Percentiles rank a stretch among this genome's conserved stretches.
Evolutionary conservation across 768 basidiomycete genomes (phyloP).

Genomic region (Daedaleopsis sinensis): DNA sequence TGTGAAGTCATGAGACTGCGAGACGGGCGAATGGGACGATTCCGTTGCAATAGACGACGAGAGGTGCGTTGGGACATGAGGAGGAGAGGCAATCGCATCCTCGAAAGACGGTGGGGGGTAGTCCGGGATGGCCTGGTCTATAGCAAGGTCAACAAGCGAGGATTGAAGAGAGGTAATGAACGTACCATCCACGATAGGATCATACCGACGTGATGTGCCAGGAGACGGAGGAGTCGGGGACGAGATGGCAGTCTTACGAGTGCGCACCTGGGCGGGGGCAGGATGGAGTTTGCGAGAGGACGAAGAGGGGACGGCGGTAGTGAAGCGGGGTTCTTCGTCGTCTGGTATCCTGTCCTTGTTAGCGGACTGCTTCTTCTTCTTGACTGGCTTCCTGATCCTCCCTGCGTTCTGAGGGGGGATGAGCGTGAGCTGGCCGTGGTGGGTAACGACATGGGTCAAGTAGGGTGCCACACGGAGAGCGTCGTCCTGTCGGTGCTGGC

Average conservation of each 20-base stretch:
- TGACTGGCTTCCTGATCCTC: constrained; percentile 46
- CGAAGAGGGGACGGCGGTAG: constrained; percentile 23
- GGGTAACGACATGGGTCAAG: constrained; percentile 57
- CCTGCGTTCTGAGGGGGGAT: constrained; percentile 55
- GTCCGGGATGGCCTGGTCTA: constrained; percentile 45
- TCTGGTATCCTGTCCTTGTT: constrained; percentile 38
- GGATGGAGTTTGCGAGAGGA: constrained; percentile 24
- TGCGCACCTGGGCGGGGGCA: constrained; percentile 14
- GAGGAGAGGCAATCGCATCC: constrained; percentile 50
- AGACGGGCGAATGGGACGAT: not conserved
- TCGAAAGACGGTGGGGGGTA: constrained; percentile 79
- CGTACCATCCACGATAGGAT: constrained; percentile 19
- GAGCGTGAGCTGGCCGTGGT: constrained; percentile 54
- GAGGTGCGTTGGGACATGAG: constrained; percentile 18
- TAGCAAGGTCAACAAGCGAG: not conserved
- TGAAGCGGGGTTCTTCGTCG: constrained; percentile 32
- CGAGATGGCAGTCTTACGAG: constrained; percentile 22
- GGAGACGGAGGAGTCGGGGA: constrained; percentile 9
- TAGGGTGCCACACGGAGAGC: constrained; percentile 48
- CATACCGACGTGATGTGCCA: constrained; percentile 1
- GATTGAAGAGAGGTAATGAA: not conserved
- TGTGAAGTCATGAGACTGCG: constrained; percentile 5
- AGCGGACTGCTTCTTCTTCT: constrained; percentile 26
- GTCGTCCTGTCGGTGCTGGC: constrained; percentile 28
- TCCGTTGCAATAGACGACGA: constrained; percentile 11